A percentile compares a stretch with the other conserved stretches of the same genome.
phyloP scores from a whole-genome alignment of 495 filamentous ascomycete genomes.

The Tuber calosporum region DNA sequence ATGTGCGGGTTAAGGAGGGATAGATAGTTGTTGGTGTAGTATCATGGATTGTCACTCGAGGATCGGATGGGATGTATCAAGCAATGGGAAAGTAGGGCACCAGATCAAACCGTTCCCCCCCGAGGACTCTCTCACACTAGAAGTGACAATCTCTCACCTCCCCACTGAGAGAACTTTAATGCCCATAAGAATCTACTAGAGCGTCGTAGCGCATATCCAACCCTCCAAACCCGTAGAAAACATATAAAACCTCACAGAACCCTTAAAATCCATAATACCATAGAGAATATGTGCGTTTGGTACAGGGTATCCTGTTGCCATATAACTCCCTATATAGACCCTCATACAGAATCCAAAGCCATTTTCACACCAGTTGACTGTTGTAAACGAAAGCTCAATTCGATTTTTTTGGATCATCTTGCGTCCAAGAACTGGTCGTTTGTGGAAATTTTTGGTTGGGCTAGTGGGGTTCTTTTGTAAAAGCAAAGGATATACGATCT shows the following conservation, averaged over 20 bases:
- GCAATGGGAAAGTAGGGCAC: neutral
- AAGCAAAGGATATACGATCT: too few relatives aligned
- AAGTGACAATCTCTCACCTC: neutral
- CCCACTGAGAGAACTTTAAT: neutral
- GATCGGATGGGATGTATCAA: neutral
- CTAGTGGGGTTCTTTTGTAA: too few relatives aligned
- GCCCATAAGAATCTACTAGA: neutral
- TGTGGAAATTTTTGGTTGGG: too few relatives aligned
- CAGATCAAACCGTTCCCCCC: neutral
- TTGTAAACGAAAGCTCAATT: too few relatives aligned
- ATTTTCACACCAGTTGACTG: too few relatives aligned
- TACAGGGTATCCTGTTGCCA: too few relatives aligned
- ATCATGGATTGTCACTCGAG: constrained; percentile 27
- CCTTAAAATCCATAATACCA: neutral
- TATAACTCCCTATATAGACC: too few relatives aligned
- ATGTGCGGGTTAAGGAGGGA: neutral
- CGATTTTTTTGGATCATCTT: too few relatives aligned
- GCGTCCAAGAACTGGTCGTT: too few relatives aligned
- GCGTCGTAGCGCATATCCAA: neutral
- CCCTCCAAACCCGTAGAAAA: neutral
- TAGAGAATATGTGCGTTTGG: too few relatives aligned
- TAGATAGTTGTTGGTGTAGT: neutral
- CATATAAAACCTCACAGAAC: neutral
- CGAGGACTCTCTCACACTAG: too few relatives aligned
- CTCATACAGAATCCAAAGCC: too few relatives aligned